A percentile compares a stretch with the other conserved stretches of the same genome.
These are phyloP conservation scores for Lachancea cidri DNA, from an alignment of 805 yeast species.

Conservation along the genomic window DNA sequence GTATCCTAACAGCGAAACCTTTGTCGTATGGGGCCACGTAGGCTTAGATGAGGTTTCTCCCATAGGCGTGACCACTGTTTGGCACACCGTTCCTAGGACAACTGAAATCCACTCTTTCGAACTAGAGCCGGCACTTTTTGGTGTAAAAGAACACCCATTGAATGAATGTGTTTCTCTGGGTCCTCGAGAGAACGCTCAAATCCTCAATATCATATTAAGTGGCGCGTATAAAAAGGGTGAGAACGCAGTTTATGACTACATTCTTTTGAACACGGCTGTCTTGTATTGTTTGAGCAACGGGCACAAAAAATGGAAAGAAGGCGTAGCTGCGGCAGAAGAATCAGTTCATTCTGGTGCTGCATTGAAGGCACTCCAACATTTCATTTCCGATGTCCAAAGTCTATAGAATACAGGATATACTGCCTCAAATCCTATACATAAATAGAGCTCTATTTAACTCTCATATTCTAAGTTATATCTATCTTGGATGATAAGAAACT, in stretches of 20 bases:
- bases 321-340: slow-evolving; percentile 66
- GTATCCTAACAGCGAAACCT: slow-evolving; percentile 44
- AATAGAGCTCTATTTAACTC: too few relatives aligned
- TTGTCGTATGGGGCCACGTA: slow-evolving; percentile 90
- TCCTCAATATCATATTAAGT: slow-evolving; percentile 37
- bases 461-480: too few relatives aligned
- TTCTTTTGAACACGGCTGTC: slow-evolving; percentile 85
- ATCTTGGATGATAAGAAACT: too few relatives aligned
- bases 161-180: slow-evolving; percentile 74
- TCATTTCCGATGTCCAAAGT: slow-evolving; percentile 31
- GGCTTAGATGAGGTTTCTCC: slow-evolving; percentile 95
- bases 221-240: slow-evolving; percentile 45
- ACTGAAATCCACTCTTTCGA: slow-evolving; percentile 37
- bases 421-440: too few relatives aligned
- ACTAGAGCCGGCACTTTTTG: slow-evolving; percentile 73
- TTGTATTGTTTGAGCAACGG: slow-evolving; percentile 72
- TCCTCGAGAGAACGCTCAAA: slow-evolving; percentile 75
- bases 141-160: slow-evolving; percentile 67
- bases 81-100: slow-evolving; percentile 47
- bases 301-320: slow-evolving; percentile 66
- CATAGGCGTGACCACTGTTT: slow-evolving; percentile 70
- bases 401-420: slow-evolving; percentile 6
- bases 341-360: slow-evolving; percentile 71
- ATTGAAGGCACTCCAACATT: slow-evolving; percentile 47
- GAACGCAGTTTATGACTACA: slow-evolving; percentile 77